Base-by-base conservation (phyloP, 129 eudicot species). In the Arctium minus region DNA sequence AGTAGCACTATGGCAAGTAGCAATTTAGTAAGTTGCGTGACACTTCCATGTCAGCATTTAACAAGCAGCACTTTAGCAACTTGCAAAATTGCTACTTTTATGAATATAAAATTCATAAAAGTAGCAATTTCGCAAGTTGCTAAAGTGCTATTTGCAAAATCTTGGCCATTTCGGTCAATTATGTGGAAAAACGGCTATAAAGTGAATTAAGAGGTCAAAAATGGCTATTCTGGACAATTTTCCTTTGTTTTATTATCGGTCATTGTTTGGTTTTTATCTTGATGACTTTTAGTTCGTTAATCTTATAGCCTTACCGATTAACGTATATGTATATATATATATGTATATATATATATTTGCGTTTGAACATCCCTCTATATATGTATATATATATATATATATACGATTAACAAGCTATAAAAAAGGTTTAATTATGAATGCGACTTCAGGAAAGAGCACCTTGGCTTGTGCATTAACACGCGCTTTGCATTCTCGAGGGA, bases 371-470 rank as follows among this genome's bases (percentile, higher is more conserved):
- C 36, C 36, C 36, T 33, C 36, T 33, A 33, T 33, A 33, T 33
- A 33, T 31, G 42, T 79, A 56, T 31, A 10, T 46, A 46, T 73
- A 33, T 8, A 40, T 29, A 10, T 74, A 29, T 53, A 36, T 65
- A 74, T 74, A 36, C 64, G 48, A 42, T 82, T 64, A 40, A 67
- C 48, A 67, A 30, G n/a, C 30, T 29, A 73, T 81, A 42, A 42
- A 37, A 30, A 74, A 17, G 37, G 67, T 40, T 17, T 74, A 62
- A 72, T 69, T 40, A 77, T 79, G 69, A 36, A 72, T 22, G 12
- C 53, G 46, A 78, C 38, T 85, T 87, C 88, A 96, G 99, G 99
- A 78, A 96, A 96, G 86, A 96, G 99, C 92, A 96, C 99, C 32
- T 62, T 96, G 82, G 98, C 98, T 74, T 96, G 98, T 79, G 94